Evolutionary conservation across 1,284 basidiomycete species (phyloP).

Genomic region (Porphyrellus sp.): DNA sequence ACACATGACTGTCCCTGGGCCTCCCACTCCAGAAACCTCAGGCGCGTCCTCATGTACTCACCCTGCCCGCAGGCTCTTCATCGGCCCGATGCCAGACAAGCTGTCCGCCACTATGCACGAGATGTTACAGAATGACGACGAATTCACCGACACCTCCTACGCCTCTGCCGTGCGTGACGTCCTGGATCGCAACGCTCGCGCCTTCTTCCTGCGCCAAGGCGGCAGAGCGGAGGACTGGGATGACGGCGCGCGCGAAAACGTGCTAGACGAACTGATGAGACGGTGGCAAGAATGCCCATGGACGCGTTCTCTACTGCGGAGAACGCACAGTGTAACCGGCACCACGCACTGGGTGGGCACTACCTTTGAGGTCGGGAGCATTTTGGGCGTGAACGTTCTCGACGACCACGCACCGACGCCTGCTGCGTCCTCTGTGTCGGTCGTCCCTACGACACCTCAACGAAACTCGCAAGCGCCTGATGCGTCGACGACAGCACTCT

Average conservation of each 20-base stretch:
- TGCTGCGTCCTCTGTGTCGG: background rate
- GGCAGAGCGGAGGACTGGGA: slow-evolving; percentile 65
- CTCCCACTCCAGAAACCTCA: background rate
- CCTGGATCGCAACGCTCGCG: slow-evolving; percentile 57
- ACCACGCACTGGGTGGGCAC: slow-evolving; percentile 60
- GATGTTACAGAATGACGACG: slow-evolving; percentile 28
- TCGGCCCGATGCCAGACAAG: slow-evolving; percentile 66
- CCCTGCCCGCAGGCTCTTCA: slow-evolving; percentile 45
- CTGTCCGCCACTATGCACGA: slow-evolving; percentile 36
- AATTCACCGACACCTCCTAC: slow-evolving; percentile 35
- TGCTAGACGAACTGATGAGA: slow-evolving; percentile 54
- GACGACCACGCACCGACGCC: slow-evolving; percentile 13
- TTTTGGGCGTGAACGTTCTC: slow-evolving; percentile 34
- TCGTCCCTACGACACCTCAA: slow-evolving; percentile 5
- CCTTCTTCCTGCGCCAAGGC: slow-evolving; percentile 60
- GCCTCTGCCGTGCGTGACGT: slow-evolving; percentile 30
- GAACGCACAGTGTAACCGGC: slow-evolving; percentile 28
- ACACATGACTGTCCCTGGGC: slow-evolving; percentile 5
- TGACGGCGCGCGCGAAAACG: slow-evolving; percentile 47
- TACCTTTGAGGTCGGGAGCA: slow-evolving; percentile 70
- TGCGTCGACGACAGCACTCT: slow-evolving; percentile 22
- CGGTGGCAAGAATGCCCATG: slow-evolving; percentile 69
- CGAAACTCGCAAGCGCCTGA: slow-evolving; percentile 2
- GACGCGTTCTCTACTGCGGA: slow-evolving; percentile 46
- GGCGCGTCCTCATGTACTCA: background rate